Evolutionary conservation across 805 yeast genomes (phyloP).

Genomic region (Kodamaea nitidulidarum): DNA sequence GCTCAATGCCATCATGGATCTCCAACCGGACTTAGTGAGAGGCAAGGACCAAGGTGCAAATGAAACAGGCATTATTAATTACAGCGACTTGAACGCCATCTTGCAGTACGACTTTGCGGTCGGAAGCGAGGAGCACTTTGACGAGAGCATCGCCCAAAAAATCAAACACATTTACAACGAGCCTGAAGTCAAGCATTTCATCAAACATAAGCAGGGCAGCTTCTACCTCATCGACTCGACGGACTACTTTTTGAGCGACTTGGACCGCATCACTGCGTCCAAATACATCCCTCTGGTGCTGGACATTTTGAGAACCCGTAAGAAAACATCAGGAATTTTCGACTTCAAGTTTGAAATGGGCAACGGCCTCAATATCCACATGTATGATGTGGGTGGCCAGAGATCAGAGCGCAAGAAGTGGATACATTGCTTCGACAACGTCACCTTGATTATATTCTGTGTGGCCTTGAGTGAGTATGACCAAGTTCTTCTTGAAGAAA

Average conservation of each 20-base stretch:
- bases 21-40: conserved; percentile 38
- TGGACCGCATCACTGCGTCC: conserved; percentile 55
- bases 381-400: conserved; percentile 91
- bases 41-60: neutral
- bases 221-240: conserved; percentile 88
- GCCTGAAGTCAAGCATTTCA: conserved; percentile 53
- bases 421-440: conserved; percentile 96
- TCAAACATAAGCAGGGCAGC: conserved; percentile 58
- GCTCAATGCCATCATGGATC: conserved; percentile 59
- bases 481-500: conserved; percentile 63
- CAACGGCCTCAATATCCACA: conserved; percentile 38
- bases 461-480: conserved; percentile 91
- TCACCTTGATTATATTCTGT: conserved; percentile 83
- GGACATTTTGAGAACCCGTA: conserved; percentile 82
- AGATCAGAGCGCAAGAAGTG: conserved; percentile 93
- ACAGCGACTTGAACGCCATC: conserved; percentile 42
- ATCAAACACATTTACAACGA: conserved; percentile 53
- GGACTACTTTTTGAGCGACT: conserved; percentile 64
- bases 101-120: conserved; percentile 47
- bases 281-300: conserved; percentile 68
- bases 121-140: conserved; percentile 51
- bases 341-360: conserved; percentile 79
- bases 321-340: conserved; percentile 88
- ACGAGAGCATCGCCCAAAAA: conserved; percentile 44
- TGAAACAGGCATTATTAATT: conserved; percentile 16